Evolutionary conservation across 2,329 filamentous ascomycete species (phyloP).

Genomic region (Sporothrix globosa): DNA sequence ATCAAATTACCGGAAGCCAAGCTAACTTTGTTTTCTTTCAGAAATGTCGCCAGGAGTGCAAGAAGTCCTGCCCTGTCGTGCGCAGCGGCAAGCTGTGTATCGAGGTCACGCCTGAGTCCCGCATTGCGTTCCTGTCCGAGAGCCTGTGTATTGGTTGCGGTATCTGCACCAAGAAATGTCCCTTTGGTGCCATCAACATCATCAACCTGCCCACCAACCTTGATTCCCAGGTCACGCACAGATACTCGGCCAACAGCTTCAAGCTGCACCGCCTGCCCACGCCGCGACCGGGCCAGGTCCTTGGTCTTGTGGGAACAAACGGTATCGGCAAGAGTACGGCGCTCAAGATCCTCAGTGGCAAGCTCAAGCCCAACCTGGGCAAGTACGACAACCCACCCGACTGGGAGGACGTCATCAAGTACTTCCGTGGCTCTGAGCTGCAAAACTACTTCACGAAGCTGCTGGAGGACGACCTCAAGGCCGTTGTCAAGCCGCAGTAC

Average conservation of each 20-base stretch:
- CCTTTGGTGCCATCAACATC: slow-evolving; percentile 97
- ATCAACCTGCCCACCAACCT: slow-evolving; percentile 99
- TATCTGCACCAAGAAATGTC: slow-evolving; percentile 99
- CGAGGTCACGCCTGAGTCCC: slow-evolving; percentile 84
- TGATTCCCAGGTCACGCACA: slow-evolving; percentile 95
- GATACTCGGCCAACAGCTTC: slow-evolving; percentile 99
- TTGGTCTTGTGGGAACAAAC: slow-evolving; percentile 97
- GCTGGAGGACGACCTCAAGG: slow-evolving; percentile 94
- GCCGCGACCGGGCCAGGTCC: slow-evolving; percentile 90
- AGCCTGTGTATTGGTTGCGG: slow-evolving; percentile 93
- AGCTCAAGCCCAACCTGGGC: slow-evolving; percentile 97
- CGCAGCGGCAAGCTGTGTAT: slow-evolving; percentile 90
- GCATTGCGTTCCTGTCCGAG: slow-evolving; percentile 97
- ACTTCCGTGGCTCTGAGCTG: slow-evolving; percentile 95
- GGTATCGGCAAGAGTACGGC: slow-evolving; percentile 99
- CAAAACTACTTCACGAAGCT: slow-evolving; percentile 99
- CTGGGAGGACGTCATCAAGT: slow-evolving; percentile 98
- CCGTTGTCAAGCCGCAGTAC: slow-evolving; percentile 98
- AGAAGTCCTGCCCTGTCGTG: slow-evolving; percentile 97
- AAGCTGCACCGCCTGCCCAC: slow-evolving; percentile 97
- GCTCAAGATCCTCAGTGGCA: slow-evolving; percentile 96
- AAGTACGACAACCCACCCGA: slow-evolving; percentile 95
- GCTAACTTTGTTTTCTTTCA: slow-evolving; percentile 6
- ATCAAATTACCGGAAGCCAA: slow-evolving; percentile 3
- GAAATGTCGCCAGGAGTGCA: slow-evolving; percentile 99